Percentiles rank a stretch among this genome's conserved stretches.
Conservation (phyloP, 2,329 filamentous ascomycete genomes). For the Fusarium sp. region DNA sequence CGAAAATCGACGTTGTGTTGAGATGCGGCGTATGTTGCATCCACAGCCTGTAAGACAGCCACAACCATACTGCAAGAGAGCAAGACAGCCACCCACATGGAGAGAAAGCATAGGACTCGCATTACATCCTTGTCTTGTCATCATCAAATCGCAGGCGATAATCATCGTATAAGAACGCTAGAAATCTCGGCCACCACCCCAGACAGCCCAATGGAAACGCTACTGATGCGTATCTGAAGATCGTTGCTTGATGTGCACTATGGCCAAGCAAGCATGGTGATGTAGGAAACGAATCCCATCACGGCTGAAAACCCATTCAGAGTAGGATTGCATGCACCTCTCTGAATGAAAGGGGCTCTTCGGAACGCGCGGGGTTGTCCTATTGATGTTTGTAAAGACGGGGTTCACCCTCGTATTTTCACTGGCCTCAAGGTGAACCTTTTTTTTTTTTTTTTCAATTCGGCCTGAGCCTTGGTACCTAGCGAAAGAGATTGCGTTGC, state of each 20-base stretch:
- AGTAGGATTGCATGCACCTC: conserved; percentile 19
- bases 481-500: conserved; percentile 39
- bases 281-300: conserved; percentile 33
- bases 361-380: not conserved
- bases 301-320: conserved; percentile 34
- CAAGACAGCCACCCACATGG: conserved; percentile 1
- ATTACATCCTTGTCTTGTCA: conserved; percentile 7
- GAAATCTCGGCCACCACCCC: not conserved
- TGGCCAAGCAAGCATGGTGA: conserved; percentile 31
- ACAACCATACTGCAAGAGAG: not conserved
- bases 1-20: conserved; percentile 4
- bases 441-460: not conserved
- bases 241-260: conserved; percentile 28
- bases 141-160: not conserved
- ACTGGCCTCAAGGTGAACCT: conserved; percentile 1
- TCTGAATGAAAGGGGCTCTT: not conserved
- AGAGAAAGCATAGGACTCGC: not conserved
- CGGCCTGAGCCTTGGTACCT: not conserved
- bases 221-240: conserved; percentile 15
- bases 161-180: conserved; percentile 11
- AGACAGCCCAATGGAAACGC: not conserved
- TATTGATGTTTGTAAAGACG: conserved; percentile 6
- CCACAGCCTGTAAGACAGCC: not conserved
- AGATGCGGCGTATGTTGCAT: conserved; percentile 7
- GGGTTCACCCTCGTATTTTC: not conserved